Conservation (phyloP, 495 filamentous ascomycete genomes). For the Hypoxylon fragiforme region DNA sequence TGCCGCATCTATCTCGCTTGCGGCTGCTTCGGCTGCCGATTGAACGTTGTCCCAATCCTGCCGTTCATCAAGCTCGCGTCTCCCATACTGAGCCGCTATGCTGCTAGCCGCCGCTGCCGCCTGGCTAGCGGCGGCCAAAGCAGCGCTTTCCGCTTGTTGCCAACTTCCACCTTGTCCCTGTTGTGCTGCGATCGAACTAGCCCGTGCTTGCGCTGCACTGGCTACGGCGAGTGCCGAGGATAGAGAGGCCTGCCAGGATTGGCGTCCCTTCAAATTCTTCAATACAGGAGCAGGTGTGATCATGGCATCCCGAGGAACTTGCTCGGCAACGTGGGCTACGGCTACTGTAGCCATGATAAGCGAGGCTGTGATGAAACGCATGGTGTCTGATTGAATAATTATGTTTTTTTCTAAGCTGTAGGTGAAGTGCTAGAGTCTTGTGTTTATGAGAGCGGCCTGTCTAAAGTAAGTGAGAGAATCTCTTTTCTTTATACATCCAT, state of each 20-base stretch:
- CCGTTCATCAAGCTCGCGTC: slow-evolving; percentile 4
- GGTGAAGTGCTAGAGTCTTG: too few relatives aligned
- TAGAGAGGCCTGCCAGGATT: slow-evolving; percentile 12
- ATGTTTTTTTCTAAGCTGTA: too few relatives aligned
- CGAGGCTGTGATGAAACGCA: slow-evolving; percentile 22
- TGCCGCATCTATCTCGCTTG: background rate
- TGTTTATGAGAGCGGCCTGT: too few relatives aligned
- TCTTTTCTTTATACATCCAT: slow-evolving; percentile 29
- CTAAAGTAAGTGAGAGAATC: background rate
- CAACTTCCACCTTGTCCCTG: background rate
- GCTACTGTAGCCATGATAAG: slow-evolving; percentile 25
- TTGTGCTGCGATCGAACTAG: slow-evolving; percentile 18
- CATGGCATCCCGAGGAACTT: slow-evolving; percentile 26
- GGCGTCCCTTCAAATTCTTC: slow-evolving; percentile 11
- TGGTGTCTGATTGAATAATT: slow-evolving; percentile 14
- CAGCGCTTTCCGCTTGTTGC: slow-evolving; percentile 7
- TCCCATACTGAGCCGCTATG: slow-evolving; percentile 12
- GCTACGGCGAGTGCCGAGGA: slow-evolving; percentile 21
- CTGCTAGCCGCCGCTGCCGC: slow-evolving; percentile 15
- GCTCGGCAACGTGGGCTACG: slow-evolving; percentile 15
- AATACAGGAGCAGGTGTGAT: slow-evolving; percentile 30
- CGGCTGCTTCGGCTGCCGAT: slow-evolving; percentile 5
- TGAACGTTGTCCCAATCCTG: background rate
- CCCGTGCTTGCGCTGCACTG: slow-evolving; percentile 13
- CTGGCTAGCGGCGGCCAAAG: slow-evolving; percentile 12